A percentile compares a stretch with the other conserved stretches of the same genome.
Evolutionary conservation across 257 asterid genomes (phyloP).

Genomic region (Solanum bulbocastanum): DNA sequence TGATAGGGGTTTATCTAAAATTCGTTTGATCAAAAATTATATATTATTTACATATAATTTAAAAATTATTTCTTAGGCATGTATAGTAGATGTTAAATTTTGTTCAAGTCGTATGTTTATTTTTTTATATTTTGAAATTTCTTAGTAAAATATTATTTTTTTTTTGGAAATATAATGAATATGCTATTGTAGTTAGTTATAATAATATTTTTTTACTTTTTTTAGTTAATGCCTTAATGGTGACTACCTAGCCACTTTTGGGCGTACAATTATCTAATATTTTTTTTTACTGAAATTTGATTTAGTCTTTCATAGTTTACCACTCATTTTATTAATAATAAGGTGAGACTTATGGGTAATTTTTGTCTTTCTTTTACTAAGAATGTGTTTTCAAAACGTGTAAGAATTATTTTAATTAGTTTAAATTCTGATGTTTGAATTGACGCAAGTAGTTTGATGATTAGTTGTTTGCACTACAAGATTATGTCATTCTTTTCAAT

Average conservation of each 20-base stretch:
- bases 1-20: no score
- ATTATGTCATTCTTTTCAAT: not conserved
- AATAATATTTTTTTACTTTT: not conserved
- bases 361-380: not conserved
- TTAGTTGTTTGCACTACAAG: not conserved
- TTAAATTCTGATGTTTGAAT: not conserved
- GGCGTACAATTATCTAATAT: not conserved
- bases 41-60: no score
- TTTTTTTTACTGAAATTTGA: no score
- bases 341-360: not conserved
- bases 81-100: no score
- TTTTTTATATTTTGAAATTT: no score
- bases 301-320: no score
- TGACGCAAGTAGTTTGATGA: not conserved
- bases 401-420: not conserved
- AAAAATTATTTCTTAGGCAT: no score
- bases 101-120: no score
- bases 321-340: not conserved
- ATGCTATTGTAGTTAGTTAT: no score
- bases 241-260: not conserved
- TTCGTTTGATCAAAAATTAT: no score
- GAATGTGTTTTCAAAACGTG: not conserved
- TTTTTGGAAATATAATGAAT: no score
- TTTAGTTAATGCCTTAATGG: not conserved
- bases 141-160: no score